Evolutionary conservation across 257 asterid species (phyloP).

Genomic region (Solanum tarapatanum): DNA sequence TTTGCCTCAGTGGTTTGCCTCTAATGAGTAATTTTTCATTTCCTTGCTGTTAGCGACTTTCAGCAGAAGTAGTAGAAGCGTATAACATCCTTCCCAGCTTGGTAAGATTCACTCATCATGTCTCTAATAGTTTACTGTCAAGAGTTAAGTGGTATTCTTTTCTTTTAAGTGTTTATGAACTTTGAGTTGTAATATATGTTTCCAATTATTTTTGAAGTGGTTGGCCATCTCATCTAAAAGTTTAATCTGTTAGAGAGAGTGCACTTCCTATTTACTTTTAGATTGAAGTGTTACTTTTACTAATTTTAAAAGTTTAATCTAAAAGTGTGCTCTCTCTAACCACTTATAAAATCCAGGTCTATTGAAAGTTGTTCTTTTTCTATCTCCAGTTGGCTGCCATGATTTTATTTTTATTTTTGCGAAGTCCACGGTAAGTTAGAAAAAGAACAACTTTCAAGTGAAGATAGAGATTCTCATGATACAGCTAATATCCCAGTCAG

Average conservation of each 20-base stretch:
- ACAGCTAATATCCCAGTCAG: neutral
- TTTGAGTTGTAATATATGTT: neutral
- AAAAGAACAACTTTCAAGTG: neutral
- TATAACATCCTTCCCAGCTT: conserved; percentile 75
- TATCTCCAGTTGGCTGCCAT: neutral
- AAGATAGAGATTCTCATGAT: neutral
- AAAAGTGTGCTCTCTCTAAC: neutral
- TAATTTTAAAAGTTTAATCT: neutral
- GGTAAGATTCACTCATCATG: conserved; percentile 32
- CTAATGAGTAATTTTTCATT: neutral
- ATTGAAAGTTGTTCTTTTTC: neutral
- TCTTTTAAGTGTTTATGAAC: neutral
- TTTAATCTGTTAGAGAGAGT: neutral
- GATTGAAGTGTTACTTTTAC: neutral
- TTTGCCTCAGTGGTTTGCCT: neutral
- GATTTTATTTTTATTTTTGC: neutral
- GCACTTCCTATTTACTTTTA: neutral
- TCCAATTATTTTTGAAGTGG: neutral
- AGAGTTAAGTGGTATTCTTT: neutral
- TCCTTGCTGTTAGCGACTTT: conserved; percentile 36
- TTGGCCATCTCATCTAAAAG: neutral
- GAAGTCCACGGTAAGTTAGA: neutral
- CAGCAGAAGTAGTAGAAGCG: conserved; percentile 70
- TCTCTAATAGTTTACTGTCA: neutral
- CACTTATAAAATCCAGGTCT: neutral